phyloP scores from a whole-genome alignment of 164 flowering plant species.

The Magnolia changhungtana region DNA sequence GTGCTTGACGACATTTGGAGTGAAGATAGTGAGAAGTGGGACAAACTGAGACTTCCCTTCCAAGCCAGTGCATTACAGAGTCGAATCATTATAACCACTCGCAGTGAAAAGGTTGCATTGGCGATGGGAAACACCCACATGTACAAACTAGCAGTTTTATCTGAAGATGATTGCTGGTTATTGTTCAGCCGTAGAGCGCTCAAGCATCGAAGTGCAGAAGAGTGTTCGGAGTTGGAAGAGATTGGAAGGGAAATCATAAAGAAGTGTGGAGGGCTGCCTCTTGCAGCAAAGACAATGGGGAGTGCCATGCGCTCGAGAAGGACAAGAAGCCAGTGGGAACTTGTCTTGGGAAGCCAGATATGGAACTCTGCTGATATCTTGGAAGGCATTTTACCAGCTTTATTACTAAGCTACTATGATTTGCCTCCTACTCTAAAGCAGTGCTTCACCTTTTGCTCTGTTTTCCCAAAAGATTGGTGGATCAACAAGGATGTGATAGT shows the following conservation, averaged over 20 bases:
- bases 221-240: no score
- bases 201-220: no score
- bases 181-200: no score
- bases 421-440: constrained; percentile 17
- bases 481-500: constrained; percentile 12
- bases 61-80: no score
- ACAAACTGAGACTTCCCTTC: no score
- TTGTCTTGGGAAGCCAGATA: constrained; percentile 8
- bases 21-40: no score
- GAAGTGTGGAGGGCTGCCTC: constrained; percentile 24
- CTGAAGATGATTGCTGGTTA: no score
- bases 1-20: no score
- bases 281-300: constrained; percentile 16
- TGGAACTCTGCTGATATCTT: constrained; percentile 12
- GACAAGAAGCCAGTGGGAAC: constrained; percentile 10
- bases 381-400: constrained; percentile 9
- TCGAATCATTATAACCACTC: no score
- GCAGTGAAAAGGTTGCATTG: no score
- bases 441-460: constrained; percentile 22
- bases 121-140: no score
- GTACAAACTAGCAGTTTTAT: no score
- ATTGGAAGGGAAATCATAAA: constrained; percentile 3
- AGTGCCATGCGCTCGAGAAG: constrained; percentile 10
- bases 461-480: constrained; percentile 14
- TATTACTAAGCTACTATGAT: constrained; percentile 16